Percentiles rank a stretch among this genome's conserved stretches.
These are phyloP conservation scores for Lojkania enalia DNA, from an alignment of 2,329 filamentous ascomycete genomes.

Conservation along the genomic window DNA sequence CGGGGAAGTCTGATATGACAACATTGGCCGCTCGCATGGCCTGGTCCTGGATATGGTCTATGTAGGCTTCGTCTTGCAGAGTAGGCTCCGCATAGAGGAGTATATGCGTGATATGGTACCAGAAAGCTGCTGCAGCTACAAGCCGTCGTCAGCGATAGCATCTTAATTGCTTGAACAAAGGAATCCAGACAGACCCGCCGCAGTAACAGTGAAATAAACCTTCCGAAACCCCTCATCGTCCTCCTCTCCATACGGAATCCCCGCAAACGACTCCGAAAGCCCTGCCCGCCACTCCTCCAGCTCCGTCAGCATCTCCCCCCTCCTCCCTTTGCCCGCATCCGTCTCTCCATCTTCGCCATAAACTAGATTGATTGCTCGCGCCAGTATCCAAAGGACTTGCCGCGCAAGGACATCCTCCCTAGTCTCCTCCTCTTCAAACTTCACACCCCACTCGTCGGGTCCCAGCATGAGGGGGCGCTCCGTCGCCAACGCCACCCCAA, in stretches of 20 bases:
- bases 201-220: conserved; percentile 38
- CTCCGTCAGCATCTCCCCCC: conserved; percentile 30
- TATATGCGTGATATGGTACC: conserved; percentile 38
- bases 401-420: conserved; percentile 40
- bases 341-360: conserved; percentile 25
- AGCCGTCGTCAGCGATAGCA: conserved; percentile 3
- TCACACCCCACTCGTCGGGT: conserved; percentile 38
- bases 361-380: conserved; percentile 32
- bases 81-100: conserved; percentile 37
- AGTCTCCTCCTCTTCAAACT: conserved; percentile 30
- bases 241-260: conserved; percentile 34
- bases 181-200: conserved; percentile 24
- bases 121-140: conserved; percentile 35
- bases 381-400: conserved; percentile 40
- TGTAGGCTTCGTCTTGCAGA: conserved; percentile 30
- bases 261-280: conserved; percentile 34
- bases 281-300: conserved; percentile 32
- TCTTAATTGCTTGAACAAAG: background rate
- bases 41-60: conserved; percentile 34
- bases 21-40: conserved; percentile 35
- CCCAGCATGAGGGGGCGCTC: conserved; percentile 33
- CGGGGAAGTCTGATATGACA: conserved; percentile 38
- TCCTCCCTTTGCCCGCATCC: conserved; percentile 17
- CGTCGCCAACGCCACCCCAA: conserved; percentile 34
- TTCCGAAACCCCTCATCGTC: conserved; percentile 37